Evolutionary conservation across 2,329 filamentous ascomycete species (phyloP), one percentile per base, ranked within the genome.

Genomic region (Aspergillus sp.): DNA sequence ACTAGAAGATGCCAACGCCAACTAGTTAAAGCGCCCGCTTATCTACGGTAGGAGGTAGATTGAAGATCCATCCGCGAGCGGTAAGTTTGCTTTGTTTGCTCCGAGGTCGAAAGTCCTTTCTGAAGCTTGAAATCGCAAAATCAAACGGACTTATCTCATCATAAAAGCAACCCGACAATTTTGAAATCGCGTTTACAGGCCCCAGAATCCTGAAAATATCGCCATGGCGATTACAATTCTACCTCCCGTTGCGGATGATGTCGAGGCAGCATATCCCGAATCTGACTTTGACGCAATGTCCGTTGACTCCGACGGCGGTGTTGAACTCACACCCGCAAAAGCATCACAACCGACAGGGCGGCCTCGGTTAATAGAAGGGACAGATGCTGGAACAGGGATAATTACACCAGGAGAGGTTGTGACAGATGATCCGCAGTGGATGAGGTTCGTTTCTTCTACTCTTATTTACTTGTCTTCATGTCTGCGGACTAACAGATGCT

Each of bases 361-460:
- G 31, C 56, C 71, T 50, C 68, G 72, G 50, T 60, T 73, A 54
- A 58, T 68, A 59, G 61, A 66, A 65, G 62, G 61, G 23, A 60
- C 55, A 15, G 54, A 62, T 31, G 62, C 68, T 21, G 64, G 70
- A 23, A 75, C 73, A 37, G 75, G 77, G 45, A 89, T 97, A 64
- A 88, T 96, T 65, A 96, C 93, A 1, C 93, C 93, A 1, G 95
- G 93, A 69, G 90, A 96, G 72, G 79, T 89, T 60, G 90, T 98
- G 66, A 97, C 93, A 11, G 85, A 88, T 63, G 92, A 97, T 75
- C 84, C 91, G n/a, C 92, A 97, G 80, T 98, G 91, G 91, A 98
- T 98, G 93, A 86, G 73, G 73, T 75, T 39, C 24, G 68, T 64
- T 48, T 23, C 49, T 49, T 35, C 24, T 21, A 17, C 11, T 11